A percentile compares a stretch with the other conserved stretches of the same genome.
phyloP scores from a whole-genome alignment of 2,329 filamentous ascomycete species.

The Hawksworthiomyces lignivorus region DNA sequence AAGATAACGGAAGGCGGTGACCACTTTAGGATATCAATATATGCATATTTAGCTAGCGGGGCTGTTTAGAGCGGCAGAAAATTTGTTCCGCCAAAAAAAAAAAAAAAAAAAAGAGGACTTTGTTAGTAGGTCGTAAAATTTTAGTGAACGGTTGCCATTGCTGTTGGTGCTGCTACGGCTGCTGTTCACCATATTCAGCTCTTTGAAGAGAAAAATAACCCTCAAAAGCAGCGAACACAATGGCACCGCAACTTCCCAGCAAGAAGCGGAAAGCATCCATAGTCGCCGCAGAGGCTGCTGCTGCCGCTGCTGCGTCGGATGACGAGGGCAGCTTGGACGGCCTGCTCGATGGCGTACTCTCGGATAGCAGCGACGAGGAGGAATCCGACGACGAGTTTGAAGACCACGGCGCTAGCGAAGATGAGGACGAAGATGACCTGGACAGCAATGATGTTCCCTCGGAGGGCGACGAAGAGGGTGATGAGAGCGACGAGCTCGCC shows the following conservation, averaged over 20 bases:
- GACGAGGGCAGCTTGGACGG: constrained; percentile 49
- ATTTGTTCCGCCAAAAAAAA: constrained; percentile 15
- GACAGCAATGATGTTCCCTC: constrained; percentile 33
- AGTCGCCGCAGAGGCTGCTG: too few relatives aligned
- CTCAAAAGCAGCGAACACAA: constrained; percentile 18
- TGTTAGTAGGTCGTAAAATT: constrained; percentile 10
- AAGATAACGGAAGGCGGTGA: background rate
- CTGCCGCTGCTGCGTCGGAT: constrained; percentile 45
- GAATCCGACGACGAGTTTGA: constrained; percentile 46
- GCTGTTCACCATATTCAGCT: background rate
- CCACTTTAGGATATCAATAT: background rate
- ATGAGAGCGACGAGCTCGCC: constrained; percentile 31
- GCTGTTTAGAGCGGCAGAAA: constrained; percentile 4
- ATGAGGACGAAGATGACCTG: constrained; percentile 37
- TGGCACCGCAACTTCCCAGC: constrained; percentile 33
- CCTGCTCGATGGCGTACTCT: constrained; percentile 48
- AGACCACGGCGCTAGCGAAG: constrained; percentile 32
- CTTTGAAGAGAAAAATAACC: too few relatives aligned
- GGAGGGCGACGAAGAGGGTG: constrained; percentile 31
- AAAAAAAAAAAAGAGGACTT: constrained; percentile 10
- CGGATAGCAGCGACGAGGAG: constrained; percentile 50
- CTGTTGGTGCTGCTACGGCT: background rate
- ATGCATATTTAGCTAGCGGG: constrained; percentile 1
- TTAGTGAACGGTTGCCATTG: background rate
- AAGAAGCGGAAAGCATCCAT: constrained; percentile 61